Base-by-base conservation (phyloP, 352 stramenopile genomes). In the Pythium biforme region DNA sequence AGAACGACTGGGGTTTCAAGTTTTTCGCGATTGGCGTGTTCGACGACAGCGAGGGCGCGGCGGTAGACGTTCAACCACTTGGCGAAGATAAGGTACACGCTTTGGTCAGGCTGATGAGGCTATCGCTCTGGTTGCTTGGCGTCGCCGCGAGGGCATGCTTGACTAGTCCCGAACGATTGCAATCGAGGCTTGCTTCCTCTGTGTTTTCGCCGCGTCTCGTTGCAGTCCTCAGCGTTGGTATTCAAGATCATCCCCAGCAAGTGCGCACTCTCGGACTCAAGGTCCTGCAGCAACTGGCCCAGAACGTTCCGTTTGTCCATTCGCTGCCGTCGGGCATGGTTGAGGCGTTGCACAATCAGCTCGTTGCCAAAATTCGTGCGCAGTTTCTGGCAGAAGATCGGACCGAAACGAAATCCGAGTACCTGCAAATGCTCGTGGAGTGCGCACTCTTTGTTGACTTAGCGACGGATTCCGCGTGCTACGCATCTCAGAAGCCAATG, bases 1-100 rank as follows among this genome's bases (percentile, higher is more conserved):
- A 84, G n/a, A 92, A 89, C 39, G 88, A 97, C 61, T 97, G 90
- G 90, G 90, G 90, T 0, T 96, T 91, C 62, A 94, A 93, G 50
- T 68, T 97, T 2, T 95, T 78, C 40, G 87, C 83, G 14, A 70
- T 89, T 27, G 84, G 83, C 4, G 69, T 90, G 20, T 88, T 88
- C 45, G 70, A 79, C n/a, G 65, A 74, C 8, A 47, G 31, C 1
- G 37, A 53, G 0, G 19, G 39, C 10, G 41, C 45, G 11, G 10
- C 6, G 15, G 50, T 27, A 4, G 19, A 27, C 25, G 7, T 22
- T 37, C 8, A 25, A 15, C n/a, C 25, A 15, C 41, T 69, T 0
- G 46, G 47, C 17, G 27, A 39, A 8, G 20, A 19, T 1, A 53
- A 49, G 47, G 19, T 47, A 10, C 4, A 46, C 4, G 23, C 53